Evolutionary conservation across 495 filamentous ascomycete genomes (phyloP).

Genomic region (Aspergillus kassunensis): DNA sequence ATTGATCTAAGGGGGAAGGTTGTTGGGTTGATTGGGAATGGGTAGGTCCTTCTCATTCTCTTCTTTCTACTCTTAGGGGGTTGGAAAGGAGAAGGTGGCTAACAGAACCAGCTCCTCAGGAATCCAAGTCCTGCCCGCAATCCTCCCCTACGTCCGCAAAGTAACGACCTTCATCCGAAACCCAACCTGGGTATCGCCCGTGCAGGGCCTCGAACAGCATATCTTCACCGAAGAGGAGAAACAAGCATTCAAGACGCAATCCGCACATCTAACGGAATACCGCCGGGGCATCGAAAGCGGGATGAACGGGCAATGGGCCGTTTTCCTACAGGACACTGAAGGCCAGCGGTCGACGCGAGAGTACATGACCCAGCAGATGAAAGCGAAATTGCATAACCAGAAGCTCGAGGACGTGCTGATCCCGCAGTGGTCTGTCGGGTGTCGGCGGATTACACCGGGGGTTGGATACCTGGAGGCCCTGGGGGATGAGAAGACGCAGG

Average conservation of each 20-base stretch:
- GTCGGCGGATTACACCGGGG: background rate
- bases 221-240: slow-evolving; percentile 32
- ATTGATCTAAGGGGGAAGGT: slow-evolving; percentile 32
- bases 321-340: background rate
- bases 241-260: slow-evolving; percentile 26
- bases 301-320: slow-evolving; percentile 1
- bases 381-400: background rate
- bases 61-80: slow-evolving; percentile 18
- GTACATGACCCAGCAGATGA: background rate
- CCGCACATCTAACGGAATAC: slow-evolving; percentile 14
- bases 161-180: slow-evolving; percentile 13
- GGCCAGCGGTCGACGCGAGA: background rate
- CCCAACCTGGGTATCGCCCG: slow-evolving; percentile 10
- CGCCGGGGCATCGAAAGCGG: slow-evolving; percentile 10
- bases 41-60: slow-evolving; percentile 7
- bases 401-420: background rate
- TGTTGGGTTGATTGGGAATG: slow-evolving; percentile 46
- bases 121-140: slow-evolving; percentile 51
- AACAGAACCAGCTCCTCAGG: background rate
- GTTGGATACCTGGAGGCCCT: background rate
- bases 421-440: background rate
- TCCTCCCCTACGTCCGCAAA: slow-evolving; percentile 40
- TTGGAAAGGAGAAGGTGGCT: no score
- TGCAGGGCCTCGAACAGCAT: slow-evolving; percentile 17
- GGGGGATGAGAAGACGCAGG: slow-evolving; percentile 27